Evolutionary conservation across 345 rosid genomes (phyloP).

Genomic region (Rubroshorea leprosula): DNA sequence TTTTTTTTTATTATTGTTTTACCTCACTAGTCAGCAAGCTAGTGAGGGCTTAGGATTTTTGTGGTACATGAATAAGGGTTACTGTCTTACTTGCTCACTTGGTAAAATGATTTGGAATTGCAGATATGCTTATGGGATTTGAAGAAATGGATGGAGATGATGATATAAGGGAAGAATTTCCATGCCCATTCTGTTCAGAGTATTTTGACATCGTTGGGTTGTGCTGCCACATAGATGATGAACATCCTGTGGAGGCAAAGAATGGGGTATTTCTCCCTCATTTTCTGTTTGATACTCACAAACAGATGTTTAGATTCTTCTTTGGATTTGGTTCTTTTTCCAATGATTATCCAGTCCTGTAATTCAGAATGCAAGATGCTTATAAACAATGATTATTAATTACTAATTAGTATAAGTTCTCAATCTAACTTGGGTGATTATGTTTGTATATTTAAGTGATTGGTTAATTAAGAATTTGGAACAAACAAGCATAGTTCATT

Average conservation of each 20-base stretch:
- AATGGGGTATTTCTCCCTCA: slow-evolving; percentile 60
- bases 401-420: not conserved
- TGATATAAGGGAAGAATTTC: slow-evolving; percentile 86
- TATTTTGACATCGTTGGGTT: slow-evolving; percentile 82
- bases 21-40: not conserved
- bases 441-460: not conserved
- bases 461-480: not conserved
- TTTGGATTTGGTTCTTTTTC: not conserved
- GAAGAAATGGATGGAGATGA: slow-evolving; percentile 90
- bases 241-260: slow-evolving; percentile 76
- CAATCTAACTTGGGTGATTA: not conserved
- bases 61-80: too few species aligned
- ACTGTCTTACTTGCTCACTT: not conserved
- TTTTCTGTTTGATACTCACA: not conserved
- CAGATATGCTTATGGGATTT: slow-evolving; percentile 77
- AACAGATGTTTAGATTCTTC: not conserved
- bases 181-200: slow-evolving; percentile 92
- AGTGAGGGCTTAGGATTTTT: not conserved
- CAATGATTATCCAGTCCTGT: not conserved
- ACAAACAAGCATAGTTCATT: not conserved
- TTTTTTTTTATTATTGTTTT: too few species aligned
- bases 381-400: too few species aligned
- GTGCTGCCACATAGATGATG: slow-evolving; percentile 91
- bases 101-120: slow-evolving; percentile 22
- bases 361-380: not conserved